Evolutionary conservation across 352 stramenopile genomes (phyloP).

Genomic region (Globisporangium parvum): DNA sequence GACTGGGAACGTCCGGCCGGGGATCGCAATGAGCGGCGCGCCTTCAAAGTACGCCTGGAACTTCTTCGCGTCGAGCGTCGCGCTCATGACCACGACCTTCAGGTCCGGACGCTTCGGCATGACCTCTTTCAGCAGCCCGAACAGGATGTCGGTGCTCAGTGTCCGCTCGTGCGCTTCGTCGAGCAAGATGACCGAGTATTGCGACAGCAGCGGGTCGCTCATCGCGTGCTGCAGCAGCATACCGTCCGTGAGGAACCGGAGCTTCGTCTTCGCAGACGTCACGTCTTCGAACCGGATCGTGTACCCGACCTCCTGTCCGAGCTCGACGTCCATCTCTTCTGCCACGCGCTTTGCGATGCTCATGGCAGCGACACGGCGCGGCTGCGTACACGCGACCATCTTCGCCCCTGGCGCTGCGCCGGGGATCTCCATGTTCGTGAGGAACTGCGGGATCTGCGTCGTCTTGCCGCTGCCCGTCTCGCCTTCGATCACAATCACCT

Average conservation of each 20-base stretch:
- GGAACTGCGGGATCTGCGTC: conserved; percentile 95
- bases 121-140: conserved; percentile 97
- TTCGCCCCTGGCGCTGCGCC: conserved; percentile 51
- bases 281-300: conserved; percentile 99
- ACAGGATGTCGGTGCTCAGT: conserved; percentile 96
- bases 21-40: conserved; percentile 91
- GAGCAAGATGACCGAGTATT: conserved; percentile 96
- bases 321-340: conserved; percentile 97
- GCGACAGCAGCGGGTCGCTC: conserved; percentile 93
- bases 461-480: conserved; percentile 98
- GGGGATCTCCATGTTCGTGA: conserved; percentile 73
- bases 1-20: conserved; percentile 96
- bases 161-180: conserved; percentile 98
- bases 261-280: conserved; percentile 75
- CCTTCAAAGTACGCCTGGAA: conserved; percentile 94
- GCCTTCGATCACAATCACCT: conserved; percentile 97
- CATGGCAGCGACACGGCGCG: conserved; percentile 96
- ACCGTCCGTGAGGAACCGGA: conserved; percentile 82
- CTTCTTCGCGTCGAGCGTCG: conserved; percentile 97
- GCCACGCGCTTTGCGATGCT: conserved; percentile 97
- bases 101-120: conserved; percentile 92
- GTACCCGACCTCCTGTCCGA: conserved; percentile 98
- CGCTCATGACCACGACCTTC: conserved; percentile 98
- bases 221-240: conserved; percentile 98
- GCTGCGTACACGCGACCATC: conserved; percentile 96